phyloP scores from a whole-genome alignment of 768 basidiomycete species.

The Lactifluus volemus region DNA sequence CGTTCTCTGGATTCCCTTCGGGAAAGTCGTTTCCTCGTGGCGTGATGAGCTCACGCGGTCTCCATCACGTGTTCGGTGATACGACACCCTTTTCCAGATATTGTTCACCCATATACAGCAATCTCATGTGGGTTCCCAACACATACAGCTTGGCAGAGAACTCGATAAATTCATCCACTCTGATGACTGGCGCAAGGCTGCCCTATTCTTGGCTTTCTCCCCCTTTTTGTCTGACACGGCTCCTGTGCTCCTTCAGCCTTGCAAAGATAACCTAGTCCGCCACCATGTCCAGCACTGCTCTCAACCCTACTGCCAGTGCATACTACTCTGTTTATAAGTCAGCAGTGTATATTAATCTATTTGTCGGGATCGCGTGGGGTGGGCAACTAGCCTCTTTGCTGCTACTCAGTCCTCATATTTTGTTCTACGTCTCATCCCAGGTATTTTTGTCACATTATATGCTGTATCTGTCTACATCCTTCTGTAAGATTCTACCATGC shows the following conservation, averaged over 20 bases:
- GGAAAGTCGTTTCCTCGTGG: too few relatives aligned
- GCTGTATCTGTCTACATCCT: slow-evolving; percentile 7
- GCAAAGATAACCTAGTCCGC: neutral
- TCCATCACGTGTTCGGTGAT: too few relatives aligned
- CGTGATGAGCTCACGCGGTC: too few relatives aligned
- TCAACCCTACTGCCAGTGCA: neutral
- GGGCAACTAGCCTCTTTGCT: neutral
- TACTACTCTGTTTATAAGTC: neutral
- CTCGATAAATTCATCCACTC: too few relatives aligned
- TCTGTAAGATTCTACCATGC: neutral
- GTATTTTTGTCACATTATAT: slow-evolving; percentile 2
- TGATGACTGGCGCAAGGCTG: neutral
- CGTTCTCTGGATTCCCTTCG: too few relatives aligned
- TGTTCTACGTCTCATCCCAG: neutral
- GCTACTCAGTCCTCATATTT: neutral
- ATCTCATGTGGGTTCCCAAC: too few relatives aligned
- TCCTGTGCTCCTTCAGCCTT: neutral
- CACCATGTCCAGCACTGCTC: neutral
- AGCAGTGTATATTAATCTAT: slow-evolving; percentile 4
- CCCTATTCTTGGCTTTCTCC: neutral
- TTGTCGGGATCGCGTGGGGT: slow-evolving; percentile 10
- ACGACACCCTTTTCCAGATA: too few relatives aligned
- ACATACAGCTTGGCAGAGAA: too few relatives aligned
- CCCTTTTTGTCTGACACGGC: too few relatives aligned
- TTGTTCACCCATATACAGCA: too few relatives aligned